A percentile compares a stretch with the other conserved stretches of the same genome.
Evolutionary conservation across 768 basidiomycete species (phyloP).

Genomic region (Leccinum fibrillosum): DNA sequence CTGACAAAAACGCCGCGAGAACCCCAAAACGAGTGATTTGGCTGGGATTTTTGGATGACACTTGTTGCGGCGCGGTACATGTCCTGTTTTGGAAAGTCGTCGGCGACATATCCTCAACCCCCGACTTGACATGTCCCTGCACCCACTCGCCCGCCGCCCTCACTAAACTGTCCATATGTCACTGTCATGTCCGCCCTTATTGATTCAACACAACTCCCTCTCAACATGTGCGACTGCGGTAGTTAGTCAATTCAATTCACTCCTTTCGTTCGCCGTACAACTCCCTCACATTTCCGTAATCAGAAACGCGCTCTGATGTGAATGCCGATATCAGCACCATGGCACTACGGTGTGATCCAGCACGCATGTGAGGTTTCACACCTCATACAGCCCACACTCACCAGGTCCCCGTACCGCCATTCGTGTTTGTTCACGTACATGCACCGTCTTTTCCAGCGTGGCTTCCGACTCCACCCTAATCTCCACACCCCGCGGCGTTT

Average conservation of each 20-base stretch:
- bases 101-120: slow-evolving; percentile 25
- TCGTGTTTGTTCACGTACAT: slow-evolving; percentile 36
- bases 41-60: slow-evolving; percentile 15
- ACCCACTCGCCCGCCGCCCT: slow-evolving; percentile 13
- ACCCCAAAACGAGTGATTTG: slow-evolving; percentile 26
- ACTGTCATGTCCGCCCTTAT: slow-evolving; percentile 26
- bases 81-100: slow-evolving; percentile 20
- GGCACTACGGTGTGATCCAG: slow-evolving; percentile 26
- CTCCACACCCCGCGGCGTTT: slow-evolving; percentile 31
- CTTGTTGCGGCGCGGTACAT: slow-evolving; percentile 24
- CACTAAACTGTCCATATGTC: slow-evolving; percentile 22
- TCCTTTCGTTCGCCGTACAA: slow-evolving; percentile 25
- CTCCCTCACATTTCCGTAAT: slow-evolving; percentile 31
- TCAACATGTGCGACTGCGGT: slow-evolving; percentile 20
- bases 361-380: slow-evolving; percentile 33
- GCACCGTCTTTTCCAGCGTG: slow-evolving; percentile 29
- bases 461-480: slow-evolving; percentile 30
- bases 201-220: slow-evolving; percentile 3
- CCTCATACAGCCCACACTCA: slow-evolving; percentile 29
- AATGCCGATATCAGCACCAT: slow-evolving; percentile 30
- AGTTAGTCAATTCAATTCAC: slow-evolving; percentile 16
- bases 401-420: slow-evolving; percentile 33
- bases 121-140: slow-evolving; percentile 23
- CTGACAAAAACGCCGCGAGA: slow-evolving; percentile 22
- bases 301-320: slow-evolving; percentile 32